Conservation (phyloP, 2,329 filamentous ascomycete species). For the Exophiala sideris region DNA sequence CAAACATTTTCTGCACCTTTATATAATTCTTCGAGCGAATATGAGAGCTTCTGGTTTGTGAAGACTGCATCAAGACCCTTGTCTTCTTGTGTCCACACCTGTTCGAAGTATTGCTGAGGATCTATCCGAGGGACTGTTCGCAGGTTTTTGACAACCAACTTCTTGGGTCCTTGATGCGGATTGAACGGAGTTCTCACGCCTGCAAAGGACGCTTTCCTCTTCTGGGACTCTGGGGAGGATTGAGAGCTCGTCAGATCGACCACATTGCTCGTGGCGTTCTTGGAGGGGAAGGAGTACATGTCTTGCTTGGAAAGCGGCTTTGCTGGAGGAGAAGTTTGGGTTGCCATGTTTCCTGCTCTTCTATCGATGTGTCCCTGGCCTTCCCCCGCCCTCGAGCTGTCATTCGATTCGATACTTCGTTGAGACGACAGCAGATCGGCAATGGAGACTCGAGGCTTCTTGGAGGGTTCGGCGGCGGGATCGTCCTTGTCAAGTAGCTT, state of each 20-base stretch:
- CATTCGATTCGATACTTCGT: slow-evolving; percentile 16
- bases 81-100: slow-evolving; percentile 71
- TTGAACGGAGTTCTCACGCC: slow-evolving; percentile 54
- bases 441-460: slow-evolving; percentile 23
- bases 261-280: slow-evolving; percentile 36
- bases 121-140: slow-evolving; percentile 62
- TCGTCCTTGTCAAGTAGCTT: slow-evolving; percentile 10
- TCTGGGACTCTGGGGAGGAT: slow-evolving; percentile 30
- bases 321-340: slow-evolving; percentile 23
- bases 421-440: slow-evolving; percentile 21
- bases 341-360: slow-evolving; percentile 21
- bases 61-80: slow-evolving; percentile 73
- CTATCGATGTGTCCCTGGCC: slow-evolving; percentile 8
- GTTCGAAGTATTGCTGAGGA: slow-evolving; percentile 72
- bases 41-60: slow-evolving; percentile 56
- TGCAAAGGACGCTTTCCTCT: slow-evolving; percentile 31
- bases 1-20: slow-evolving; percentile 89
- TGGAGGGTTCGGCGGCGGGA: slow-evolving; percentile 13
- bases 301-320: slow-evolving; percentile 37
- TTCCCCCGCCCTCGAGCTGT: slow-evolving; percentile 1
- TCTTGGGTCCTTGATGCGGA: slow-evolving; percentile 73
- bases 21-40: slow-evolving; percentile 85
- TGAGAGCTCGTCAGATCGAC: slow-evolving; percentile 48
- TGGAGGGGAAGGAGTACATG: slow-evolving; percentile 54
- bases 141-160: slow-evolving; percentile 91